Evolutionary conservation across 73 alveolate genomes (phyloP).

Genomic region (Tetrahymena borealis): DNA sequence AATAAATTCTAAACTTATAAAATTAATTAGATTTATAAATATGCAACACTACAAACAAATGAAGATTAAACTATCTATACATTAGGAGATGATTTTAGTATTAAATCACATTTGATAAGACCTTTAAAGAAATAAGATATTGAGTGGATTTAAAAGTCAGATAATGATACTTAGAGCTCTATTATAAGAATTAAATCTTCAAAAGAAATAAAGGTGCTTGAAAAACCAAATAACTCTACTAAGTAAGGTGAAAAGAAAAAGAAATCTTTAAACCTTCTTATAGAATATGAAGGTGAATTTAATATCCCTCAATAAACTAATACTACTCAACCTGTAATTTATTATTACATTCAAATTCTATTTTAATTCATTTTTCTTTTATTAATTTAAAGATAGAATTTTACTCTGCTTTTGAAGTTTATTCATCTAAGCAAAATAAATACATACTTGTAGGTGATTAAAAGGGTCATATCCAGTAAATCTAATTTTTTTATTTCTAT

Average conservation of each 20-base stretch:
- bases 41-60: neutral
- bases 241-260: neutral
- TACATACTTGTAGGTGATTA: neutral
- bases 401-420: neutral
- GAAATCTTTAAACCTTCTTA: neutral
- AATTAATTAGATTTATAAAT: neutral
- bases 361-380: neutral
- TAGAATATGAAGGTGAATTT: neutral
- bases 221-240: neutral
- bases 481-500: neutral
- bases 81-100: neutral
- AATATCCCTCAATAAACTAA: neutral
- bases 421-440: neutral
- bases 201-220: neutral
- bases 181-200: neutral
- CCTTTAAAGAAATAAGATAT: neutral
- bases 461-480: neutral
- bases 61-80: neutral
- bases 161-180: neutral
- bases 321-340: neutral
- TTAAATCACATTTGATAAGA: neutral
- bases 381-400: neutral
- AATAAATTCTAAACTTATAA: neutral
- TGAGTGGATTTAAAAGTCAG: neutral
- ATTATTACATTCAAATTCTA: neutral